Percentiles rank a stretch among this genome's conserved stretches.
Conservation (phyloP, 2,329 filamentous ascomycete genomes). For the Colletotrichum falcatum region DNA sequence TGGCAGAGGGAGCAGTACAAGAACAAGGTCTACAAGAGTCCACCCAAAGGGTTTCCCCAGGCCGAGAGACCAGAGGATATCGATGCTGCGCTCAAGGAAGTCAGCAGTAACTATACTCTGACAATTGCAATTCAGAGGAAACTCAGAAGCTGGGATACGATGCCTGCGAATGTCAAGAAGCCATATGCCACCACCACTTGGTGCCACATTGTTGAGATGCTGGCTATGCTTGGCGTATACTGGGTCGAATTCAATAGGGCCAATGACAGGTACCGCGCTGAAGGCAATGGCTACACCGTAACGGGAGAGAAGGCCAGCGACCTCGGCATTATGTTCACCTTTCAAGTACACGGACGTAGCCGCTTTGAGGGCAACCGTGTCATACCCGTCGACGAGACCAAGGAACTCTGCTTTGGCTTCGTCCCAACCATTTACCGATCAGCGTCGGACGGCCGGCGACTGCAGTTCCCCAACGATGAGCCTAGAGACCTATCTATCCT, state of each 20-base stretch:
- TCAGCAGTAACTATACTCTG: conserved; percentile 53
- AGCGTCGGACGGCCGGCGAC: conserved; percentile 53
- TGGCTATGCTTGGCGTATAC: conserved; percentile 66
- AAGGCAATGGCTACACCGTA: conserved; percentile 66
- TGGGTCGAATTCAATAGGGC: conserved; percentile 69
- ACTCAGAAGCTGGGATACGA: conserved; percentile 63
- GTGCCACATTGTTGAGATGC: conserved; percentile 66
- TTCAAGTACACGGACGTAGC: conserved; percentile 63
- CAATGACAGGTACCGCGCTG: conserved; percentile 63
- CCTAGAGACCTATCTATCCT: conserved; percentile 57
- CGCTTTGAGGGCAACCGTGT: conserved; percentile 62
- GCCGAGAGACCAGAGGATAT: conserved; percentile 6
- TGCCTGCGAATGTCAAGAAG: conserved; percentile 60
- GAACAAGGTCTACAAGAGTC: background rate
- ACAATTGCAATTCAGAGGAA: conserved; percentile 61
- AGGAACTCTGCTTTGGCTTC: conserved; percentile 67
- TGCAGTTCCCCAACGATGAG: conserved; percentile 55
- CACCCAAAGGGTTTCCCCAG: conserved; percentile 15
- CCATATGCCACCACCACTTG: conserved; percentile 68
- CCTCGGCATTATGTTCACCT: conserved; percentile 66
- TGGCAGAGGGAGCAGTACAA: conserved; percentile 58
- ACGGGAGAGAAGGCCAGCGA: conserved; percentile 60
- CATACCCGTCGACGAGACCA: conserved; percentile 65
- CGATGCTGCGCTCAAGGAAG: conserved; percentile 4
- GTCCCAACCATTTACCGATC: conserved; percentile 66